Conservation (phyloP, 345 rosid species). For the Hypericum androsaemum region DNA sequence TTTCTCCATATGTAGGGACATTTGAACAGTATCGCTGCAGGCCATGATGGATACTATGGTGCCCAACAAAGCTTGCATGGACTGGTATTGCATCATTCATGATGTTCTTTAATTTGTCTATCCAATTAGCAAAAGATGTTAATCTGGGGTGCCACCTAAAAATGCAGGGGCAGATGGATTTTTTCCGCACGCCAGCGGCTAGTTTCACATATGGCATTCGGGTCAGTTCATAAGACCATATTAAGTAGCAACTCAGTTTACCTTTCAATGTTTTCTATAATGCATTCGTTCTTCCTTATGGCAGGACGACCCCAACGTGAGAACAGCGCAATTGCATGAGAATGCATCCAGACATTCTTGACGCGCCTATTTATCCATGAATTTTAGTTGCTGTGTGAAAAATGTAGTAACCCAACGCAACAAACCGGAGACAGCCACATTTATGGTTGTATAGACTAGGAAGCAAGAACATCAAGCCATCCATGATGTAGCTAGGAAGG, state of each 20-base stretch:
- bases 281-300: slow-evolving; percentile 3
- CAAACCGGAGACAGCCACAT: no score
- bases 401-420: no score
- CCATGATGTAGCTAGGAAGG: no score
- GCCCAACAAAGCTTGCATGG: slow-evolving; percentile 49
- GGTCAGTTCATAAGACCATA: slow-evolving; percentile 29
- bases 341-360: slow-evolving; percentile 62
- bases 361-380: not conserved
- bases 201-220: slow-evolving; percentile 44
- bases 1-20: slow-evolving; percentile 36
- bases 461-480: no score
- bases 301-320: slow-evolving; percentile 73
- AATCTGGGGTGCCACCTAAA: not conserved
- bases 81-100: slow-evolving; percentile 28
- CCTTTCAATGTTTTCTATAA: not conserved
- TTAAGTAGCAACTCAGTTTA: not conserved
- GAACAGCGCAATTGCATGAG: slow-evolving; percentile 62
- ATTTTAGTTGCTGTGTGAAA: not conserved
- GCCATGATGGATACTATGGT: slow-evolving; percentile 44
- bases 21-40: slow-evolving; percentile 42
- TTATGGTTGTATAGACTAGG: no score
- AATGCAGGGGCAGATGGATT: slow-evolving; percentile 62
- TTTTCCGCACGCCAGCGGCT: slow-evolving; percentile 43
- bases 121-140: not conserved
- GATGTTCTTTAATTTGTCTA: not conserved